Base-by-base conservation (phyloP, 2,329 filamentous ascomycete species). In the Colletotrichum sp. region DNA sequence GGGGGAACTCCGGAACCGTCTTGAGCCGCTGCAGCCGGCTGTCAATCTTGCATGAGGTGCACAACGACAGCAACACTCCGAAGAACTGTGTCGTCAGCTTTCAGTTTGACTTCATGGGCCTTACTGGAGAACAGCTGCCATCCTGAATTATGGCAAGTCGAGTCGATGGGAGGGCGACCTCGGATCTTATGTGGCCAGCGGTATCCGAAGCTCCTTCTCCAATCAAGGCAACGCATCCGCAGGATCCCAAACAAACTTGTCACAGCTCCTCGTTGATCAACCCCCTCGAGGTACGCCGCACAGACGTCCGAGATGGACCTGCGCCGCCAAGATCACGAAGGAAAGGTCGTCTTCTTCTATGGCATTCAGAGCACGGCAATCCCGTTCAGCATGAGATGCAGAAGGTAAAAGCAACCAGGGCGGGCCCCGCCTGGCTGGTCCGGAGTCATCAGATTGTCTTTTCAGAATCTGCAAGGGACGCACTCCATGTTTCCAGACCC, bases 161-260 rank as follows among this genome's bases (percentile, higher is more conserved):
- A 67, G 8, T 72, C 69, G 55, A 61, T 56, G 39, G n/a, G 25
- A 55, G 25, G 13, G 27, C 60, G 56, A 34, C 43, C 43, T 48
- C 34, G 66, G 43, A 52, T 60, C 48, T 18, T 16, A 34, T 68
- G 48, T 30, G 13, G 36, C 32, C 64, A 52, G 43, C n/a, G 16
- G 30, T 36, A 25, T 62, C 56, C 58, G 32, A 69, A 34, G 10
- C 25, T 36, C 27, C 28, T 56, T 56, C 36, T 43, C 71, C 71
- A 75, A 74, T 68, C 61, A 74, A 64, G 66, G 25, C 64, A 13
- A 55, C 36, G 43, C 64, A 69, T 27, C 48, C 65, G n/a, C 70
- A 65, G 34, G 15, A 76, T 75, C 60, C 61, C 65, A 76, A 76
- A 76, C 74, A 76, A 61, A 66, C 71, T 71, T 76, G 74, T 66